phyloP scores from a whole-genome alignment of 78 protist genomes.

The slime mould (Dictyostelium discoideum) region DNA sequence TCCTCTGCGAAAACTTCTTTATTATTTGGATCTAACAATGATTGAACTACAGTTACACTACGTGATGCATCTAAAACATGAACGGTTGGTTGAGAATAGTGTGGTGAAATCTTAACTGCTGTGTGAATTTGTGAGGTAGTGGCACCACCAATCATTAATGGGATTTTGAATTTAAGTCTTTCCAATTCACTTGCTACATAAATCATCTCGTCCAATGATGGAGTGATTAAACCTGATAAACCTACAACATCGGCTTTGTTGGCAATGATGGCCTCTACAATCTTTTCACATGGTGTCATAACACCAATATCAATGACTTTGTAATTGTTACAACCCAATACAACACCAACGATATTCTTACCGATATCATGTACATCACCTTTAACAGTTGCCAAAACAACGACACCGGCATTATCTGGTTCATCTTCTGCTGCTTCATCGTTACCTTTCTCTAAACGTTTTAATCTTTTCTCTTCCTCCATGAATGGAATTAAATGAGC shows the following conservation, averaged over 20 bases:
- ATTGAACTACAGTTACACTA: slow-evolving; percentile 88
- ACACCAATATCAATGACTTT: slow-evolving; percentile 97
- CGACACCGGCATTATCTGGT: slow-evolving; percentile 76
- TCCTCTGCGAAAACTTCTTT: slow-evolving; percentile 88
- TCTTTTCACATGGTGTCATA: slow-evolving; percentile 93
- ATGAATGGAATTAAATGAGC: slow-evolving; percentile 97
- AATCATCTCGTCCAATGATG: slow-evolving; percentile 99
- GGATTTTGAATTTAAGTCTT: slow-evolving; percentile 89
- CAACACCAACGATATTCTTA: slow-evolving; percentile 99
- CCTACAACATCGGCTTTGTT: slow-evolving; percentile 96
- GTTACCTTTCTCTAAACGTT: neutral
- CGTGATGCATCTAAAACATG: slow-evolving; percentile 98
- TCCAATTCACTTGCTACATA: slow-evolving; percentile 96
- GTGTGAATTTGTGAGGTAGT: slow-evolving; percentile 98
- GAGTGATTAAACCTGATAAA: slow-evolving; percentile 98
- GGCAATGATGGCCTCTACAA: slow-evolving; percentile 86
- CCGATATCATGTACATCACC: slow-evolving; percentile 99
- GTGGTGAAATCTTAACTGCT: slow-evolving; percentile 97
- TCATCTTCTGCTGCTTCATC: neutral
- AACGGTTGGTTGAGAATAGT: slow-evolving; percentile 86
- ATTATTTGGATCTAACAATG: slow-evolving; percentile 83
- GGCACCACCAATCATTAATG: slow-evolving; percentile 99
- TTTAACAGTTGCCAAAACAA: slow-evolving; percentile 98
- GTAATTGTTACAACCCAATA: slow-evolving; percentile 98
- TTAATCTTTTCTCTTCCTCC: slow-evolving; percentile 93